A percentile compares a stretch with the other conserved stretches of the same genome.
Evolutionary conservation across 345 rosid genomes (phyloP).

Genomic region (Salix dunnii): DNA sequence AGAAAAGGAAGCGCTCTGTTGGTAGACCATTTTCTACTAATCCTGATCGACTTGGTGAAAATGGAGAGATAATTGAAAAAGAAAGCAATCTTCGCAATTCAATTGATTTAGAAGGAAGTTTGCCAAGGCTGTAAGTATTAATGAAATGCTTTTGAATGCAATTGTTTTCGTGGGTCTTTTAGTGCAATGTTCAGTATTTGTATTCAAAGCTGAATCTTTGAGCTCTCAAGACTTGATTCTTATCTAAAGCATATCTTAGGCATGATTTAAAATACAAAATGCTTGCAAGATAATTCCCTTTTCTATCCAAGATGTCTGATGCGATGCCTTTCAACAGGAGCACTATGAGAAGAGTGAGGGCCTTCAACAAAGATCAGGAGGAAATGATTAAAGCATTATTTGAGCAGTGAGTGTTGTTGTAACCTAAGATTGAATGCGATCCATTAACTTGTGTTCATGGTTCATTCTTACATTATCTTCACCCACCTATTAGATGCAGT

Average conservation of each 20-base stretch:
- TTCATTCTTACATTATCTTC: not conserved
- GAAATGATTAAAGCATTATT: slow-evolving; percentile 59
- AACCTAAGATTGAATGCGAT: not conserved
- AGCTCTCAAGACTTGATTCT: slow-evolving; percentile 1
- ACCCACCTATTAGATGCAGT: not conserved
- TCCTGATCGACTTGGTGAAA: slow-evolving; percentile 32
- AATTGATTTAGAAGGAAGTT: slow-evolving; percentile 31
- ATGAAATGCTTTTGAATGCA: not conserved
- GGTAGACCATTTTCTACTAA: slow-evolving; percentile 22
- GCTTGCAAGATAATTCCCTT: slow-evolving; percentile 3
- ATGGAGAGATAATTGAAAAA: slow-evolving; percentile 17
- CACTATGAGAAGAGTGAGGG: slow-evolving; percentile 60
- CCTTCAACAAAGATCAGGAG: slow-evolving; percentile 75
- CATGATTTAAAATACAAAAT: not conserved
- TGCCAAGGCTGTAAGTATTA: slow-evolving; percentile 46
- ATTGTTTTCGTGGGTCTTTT: not conserved
- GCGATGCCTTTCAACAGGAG: slow-evolving; percentile 45
- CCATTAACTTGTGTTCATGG: not conserved
- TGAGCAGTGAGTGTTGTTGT: slow-evolving; percentile 63
- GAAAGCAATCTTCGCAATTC: slow-evolving; percentile 33
- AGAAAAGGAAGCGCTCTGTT: slow-evolving; percentile 42
- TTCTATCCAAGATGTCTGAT: slow-evolving; percentile 12
- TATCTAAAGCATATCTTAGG: not conserved
- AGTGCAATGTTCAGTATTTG: not conserved
- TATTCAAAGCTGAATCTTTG: slow-evolving; percentile 4